These are phyloP conservation scores for Candida glaebosa DNA, from an alignment of 805 yeast genomes.

Conservation along the genomic window DNA sequence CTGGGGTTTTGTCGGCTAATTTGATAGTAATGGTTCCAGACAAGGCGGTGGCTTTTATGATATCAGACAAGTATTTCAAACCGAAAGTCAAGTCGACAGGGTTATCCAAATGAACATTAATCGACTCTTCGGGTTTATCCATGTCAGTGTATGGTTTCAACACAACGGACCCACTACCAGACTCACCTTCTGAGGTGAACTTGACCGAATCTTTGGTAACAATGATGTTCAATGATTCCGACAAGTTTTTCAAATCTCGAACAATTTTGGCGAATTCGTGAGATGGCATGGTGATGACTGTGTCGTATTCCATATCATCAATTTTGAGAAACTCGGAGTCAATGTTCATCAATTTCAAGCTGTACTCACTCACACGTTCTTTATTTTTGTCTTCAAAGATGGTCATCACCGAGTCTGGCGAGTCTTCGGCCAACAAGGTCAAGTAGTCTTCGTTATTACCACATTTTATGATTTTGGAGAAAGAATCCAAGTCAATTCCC, in stretches of 20 bases:
- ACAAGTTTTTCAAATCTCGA: constrained; percentile 79
- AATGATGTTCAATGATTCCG: constrained; percentile 81
- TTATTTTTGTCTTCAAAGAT: constrained; percentile 88
- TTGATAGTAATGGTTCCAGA: constrained; percentile 76
- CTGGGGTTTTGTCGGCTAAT: constrained; percentile 89
- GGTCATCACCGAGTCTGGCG: constrained; percentile 73
- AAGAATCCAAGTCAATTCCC: constrained; percentile 86
- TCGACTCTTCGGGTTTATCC: constrained; percentile 73
- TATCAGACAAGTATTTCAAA: constrained; percentile 84
- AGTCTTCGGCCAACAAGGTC: constrained; percentile 85
- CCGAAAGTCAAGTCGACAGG: constrained; percentile 91
- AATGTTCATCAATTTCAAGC: constrained; percentile 90
- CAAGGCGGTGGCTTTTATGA: constrained; percentile 84
- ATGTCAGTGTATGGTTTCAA: constrained; percentile 80
- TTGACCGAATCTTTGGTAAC: constrained; percentile 92
- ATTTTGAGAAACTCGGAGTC: constrained; percentile 92
- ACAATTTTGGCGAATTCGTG: constrained; percentile 84
- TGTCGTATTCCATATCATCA: constrained; percentile 90
- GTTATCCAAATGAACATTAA: constrained; percentile 73
- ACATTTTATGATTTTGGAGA: constrained; percentile 83
- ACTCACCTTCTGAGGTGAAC: constrained; percentile 86
- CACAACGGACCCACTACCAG: constrained; percentile 83
- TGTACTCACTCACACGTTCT: constrained; percentile 90
- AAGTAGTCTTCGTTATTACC: constrained; percentile 88
- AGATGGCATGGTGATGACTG: constrained; percentile 83